Conservation (phyloP, 2,329 filamentous ascomycete species). For the Chrysoporthe cubensis region DNA sequence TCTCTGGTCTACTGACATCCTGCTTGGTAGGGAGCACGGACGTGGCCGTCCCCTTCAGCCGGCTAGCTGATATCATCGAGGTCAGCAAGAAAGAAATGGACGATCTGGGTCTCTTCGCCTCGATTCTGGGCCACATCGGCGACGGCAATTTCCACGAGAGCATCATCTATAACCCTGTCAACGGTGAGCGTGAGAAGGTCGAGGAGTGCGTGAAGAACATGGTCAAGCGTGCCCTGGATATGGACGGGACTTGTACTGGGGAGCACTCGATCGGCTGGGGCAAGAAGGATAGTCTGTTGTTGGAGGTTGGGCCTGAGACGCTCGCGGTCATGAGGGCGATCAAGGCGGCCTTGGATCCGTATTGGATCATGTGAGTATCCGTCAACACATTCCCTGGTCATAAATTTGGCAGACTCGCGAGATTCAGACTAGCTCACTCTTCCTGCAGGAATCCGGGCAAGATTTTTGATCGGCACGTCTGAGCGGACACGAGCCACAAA, state of each 20-base stretch:
- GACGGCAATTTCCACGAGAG: slow-evolving; percentile 95
- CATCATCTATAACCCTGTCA: slow-evolving; percentile 78
- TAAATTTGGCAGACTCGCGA: neutral
- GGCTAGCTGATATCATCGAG: slow-evolving; percentile 76
- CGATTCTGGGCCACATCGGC: slow-evolving; percentile 86
- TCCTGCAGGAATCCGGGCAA: slow-evolving; percentile 74
- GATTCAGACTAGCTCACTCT: slow-evolving; percentile 18
- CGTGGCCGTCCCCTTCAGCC: slow-evolving; percentile 79
- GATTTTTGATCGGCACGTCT: slow-evolving; percentile 70
- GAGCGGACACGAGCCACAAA: neutral
- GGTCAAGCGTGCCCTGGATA: slow-evolving; percentile 86
- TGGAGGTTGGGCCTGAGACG: slow-evolving; percentile 80
- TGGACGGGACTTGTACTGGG: slow-evolving; percentile 92
- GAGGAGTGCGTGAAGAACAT: slow-evolving; percentile 85
- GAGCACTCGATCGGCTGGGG: slow-evolving; percentile 87
- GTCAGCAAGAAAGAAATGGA: slow-evolving; percentile 89
- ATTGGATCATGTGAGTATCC: slow-evolving; percentile 70
- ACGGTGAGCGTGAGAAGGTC: slow-evolving; percentile 73
- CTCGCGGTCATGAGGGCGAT: slow-evolving; percentile 83
- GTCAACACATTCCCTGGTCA: neutral
- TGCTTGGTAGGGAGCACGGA: slow-evolving; percentile 70
- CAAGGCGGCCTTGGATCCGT: slow-evolving; percentile 80
- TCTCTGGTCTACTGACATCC: slow-evolving; percentile 2
- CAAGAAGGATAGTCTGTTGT: slow-evolving; percentile 79
- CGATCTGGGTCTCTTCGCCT: slow-evolving; percentile 82